Conservation (phyloP, 2,329 filamentous ascomycete genomes). For the Penicillium sp. region DNA sequence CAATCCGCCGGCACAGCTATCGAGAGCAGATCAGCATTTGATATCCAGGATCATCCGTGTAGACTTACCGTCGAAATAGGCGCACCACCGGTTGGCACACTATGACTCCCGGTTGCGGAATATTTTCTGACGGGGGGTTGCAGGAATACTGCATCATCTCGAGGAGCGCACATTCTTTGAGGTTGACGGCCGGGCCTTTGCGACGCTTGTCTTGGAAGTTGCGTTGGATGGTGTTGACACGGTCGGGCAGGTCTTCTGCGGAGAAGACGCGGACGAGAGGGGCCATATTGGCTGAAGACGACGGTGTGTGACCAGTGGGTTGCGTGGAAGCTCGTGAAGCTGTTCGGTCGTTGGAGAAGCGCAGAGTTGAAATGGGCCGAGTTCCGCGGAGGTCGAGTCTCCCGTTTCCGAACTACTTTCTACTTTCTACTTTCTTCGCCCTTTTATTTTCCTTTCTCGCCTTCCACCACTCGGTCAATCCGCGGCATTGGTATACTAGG, state of each 20-base stretch:
- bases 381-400: background rate
- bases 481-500: too few species aligned
- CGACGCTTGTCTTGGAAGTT: constrained; percentile 49
- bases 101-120: constrained; percentile 43
- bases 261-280: constrained; percentile 53
- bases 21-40: constrained; percentile 7
- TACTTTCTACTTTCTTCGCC: background rate
- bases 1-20: constrained; percentile 49
- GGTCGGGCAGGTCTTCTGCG: constrained; percentile 48
- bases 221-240: constrained; percentile 46
- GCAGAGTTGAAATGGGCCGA: background rate
- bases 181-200: constrained; percentile 49
- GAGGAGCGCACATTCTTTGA: constrained; percentile 53
- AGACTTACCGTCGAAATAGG: constrained; percentile 54
- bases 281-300: constrained; percentile 44
- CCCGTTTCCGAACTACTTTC: constrained; percentile 1
- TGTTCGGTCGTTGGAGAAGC: constrained; percentile 1
- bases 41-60: background rate
- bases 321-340: background rate
- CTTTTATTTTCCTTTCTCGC: background rate
- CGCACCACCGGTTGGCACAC: constrained; percentile 55
- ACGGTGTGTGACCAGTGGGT: background rate
- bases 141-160: constrained; percentile 62
- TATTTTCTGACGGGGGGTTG: constrained; percentile 46
- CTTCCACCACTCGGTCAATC: background rate